phyloP scores from a whole-genome alignment of 2,329 filamentous ascomycete species.

The Plenodomus biglobosus region DNA sequence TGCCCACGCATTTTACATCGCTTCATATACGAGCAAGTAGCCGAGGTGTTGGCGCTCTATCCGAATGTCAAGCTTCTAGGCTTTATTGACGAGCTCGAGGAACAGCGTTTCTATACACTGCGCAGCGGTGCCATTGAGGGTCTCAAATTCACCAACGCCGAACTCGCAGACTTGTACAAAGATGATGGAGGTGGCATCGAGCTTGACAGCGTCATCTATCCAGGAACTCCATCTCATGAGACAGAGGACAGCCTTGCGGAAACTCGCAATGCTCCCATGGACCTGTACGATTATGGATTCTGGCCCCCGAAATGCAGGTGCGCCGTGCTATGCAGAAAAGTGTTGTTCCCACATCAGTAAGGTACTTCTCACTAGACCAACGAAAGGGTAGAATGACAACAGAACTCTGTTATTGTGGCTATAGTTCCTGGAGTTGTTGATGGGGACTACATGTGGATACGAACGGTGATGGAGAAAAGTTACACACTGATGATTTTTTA shows the following conservation, averaged over 20 bases:
- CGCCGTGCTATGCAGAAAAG: conserved; percentile 5
- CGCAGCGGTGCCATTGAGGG: conserved; percentile 1
- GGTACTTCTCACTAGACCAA: not conserved
- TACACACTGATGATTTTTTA: not conserved
- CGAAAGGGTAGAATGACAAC: too few species aligned
- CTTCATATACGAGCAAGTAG: conserved; percentile 29
- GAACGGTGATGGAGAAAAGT: not conserved
- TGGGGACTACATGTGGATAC: not conserved
- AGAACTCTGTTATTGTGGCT: too few species aligned
- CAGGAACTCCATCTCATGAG: not conserved
- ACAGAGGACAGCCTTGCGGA: not conserved
- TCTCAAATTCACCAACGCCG: conserved; percentile 10
- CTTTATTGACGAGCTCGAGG: conserved; percentile 28
- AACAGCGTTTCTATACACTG: conserved; percentile 6
- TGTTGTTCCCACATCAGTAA: not conserved
- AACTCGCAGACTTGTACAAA: conserved; percentile 17
- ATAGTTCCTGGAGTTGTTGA: too few species aligned
- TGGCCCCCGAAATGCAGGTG: conserved; percentile 21
- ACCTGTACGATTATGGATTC: conserved; percentile 7
- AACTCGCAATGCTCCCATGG: not conserved
- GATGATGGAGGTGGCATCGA: conserved; percentile 20
- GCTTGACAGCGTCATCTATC: conserved; percentile 3
- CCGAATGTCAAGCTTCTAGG: conserved; percentile 9
- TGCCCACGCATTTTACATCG: conserved; percentile 29
- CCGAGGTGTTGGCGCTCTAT: conserved; percentile 15